phyloP scores from a whole-genome alignment of 2,329 filamentous ascomycete species.

The Alternaria triticimaculans region DNA sequence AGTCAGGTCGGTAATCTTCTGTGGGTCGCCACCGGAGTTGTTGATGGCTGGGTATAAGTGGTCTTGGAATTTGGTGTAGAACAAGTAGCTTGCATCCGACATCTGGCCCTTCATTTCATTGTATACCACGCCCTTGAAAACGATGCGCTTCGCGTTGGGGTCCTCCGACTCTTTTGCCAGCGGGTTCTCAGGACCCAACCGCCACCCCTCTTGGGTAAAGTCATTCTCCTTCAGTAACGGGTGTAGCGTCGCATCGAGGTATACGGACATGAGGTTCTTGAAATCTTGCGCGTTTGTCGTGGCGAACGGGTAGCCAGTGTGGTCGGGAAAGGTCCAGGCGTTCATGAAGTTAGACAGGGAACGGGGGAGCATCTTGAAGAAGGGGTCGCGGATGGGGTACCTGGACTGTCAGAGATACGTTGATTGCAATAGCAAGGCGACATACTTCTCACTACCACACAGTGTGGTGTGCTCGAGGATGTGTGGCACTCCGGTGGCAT shows the following conservation, averaged over 20 bases:
- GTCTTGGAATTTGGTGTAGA: conserved; percentile 94
- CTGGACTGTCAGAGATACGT: conserved; percentile 53
- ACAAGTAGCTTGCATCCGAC: conserved; percentile 95
- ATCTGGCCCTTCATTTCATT: conserved; percentile 99
- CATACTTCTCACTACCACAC: conserved; percentile 90
- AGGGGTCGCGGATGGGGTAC: conserved; percentile 96
- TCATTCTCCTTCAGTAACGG: conserved; percentile 89
- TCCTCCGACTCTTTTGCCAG: conserved; percentile 53
- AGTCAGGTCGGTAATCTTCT: conserved; percentile 94
- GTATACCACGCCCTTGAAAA: conserved; percentile 98
- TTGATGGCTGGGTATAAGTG: conserved; percentile 93
- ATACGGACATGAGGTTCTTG: conserved; percentile 94
- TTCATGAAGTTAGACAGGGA: conserved; percentile 99
- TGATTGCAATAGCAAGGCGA: background rate
- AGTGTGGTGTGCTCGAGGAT: conserved; percentile 97
- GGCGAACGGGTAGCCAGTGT: conserved; percentile 97
- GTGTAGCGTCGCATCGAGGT: conserved; percentile 91
- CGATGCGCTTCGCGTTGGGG: conserved; percentile 69
- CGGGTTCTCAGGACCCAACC: conserved; percentile 90
- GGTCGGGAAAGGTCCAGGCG: conserved; percentile 93
- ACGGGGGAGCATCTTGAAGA: conserved; percentile 99
- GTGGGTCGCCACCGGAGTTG: conserved; percentile 95
- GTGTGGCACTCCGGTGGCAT: conserved; percentile 94
- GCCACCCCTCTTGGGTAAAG: conserved; percentile 96
- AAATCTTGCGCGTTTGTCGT: conserved; percentile 96